Evolutionary conservation across 1,284 basidiomycete genomes (phyloP).

Genomic region (Tremellales sp.): DNA sequence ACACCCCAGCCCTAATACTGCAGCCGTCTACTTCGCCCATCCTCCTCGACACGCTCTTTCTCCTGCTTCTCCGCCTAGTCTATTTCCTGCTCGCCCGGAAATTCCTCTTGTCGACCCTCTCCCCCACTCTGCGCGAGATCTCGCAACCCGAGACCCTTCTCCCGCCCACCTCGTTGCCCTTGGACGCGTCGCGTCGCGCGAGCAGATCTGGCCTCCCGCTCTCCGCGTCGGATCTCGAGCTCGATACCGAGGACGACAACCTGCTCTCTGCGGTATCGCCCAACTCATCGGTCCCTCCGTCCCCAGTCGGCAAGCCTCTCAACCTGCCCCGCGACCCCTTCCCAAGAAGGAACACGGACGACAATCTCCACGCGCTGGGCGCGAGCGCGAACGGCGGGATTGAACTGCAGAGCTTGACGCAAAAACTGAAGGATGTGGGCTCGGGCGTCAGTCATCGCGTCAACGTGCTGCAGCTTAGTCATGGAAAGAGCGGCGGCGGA

Average conservation of each 20-base stretch:
- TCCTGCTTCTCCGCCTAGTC: conserved; percentile 33
- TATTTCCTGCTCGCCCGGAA: conserved; percentile 43
- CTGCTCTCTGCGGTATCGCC: conserved; percentile 9
- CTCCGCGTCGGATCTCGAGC: background rate
- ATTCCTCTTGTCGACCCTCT: conserved; percentile 41
- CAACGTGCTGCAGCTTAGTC: conserved; percentile 30
- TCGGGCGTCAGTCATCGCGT: conserved; percentile 12
- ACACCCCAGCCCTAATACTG: background rate
- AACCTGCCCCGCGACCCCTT: background rate
- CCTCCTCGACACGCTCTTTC: conserved; percentile 40
- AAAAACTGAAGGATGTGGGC: conserved; percentile 28
- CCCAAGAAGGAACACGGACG: background rate
- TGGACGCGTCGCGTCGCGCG: no score
- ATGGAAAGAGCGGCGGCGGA: conserved; percentile 12
- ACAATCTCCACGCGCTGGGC: background rate
- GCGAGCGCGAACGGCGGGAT: conserved; percentile 10
- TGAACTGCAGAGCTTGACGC: conserved; percentile 26
- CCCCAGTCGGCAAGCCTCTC: conserved; percentile 6
- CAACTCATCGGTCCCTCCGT: conserved; percentile 12
- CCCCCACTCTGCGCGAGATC: conserved; percentile 41
- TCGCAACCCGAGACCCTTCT: conserved; percentile 29
- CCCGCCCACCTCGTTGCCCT: conserved; percentile 5
- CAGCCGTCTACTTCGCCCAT: conserved; percentile 21
- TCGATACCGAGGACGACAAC: conserved; percentile 16
- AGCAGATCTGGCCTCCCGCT: background rate